A percentile compares a stretch with the other conserved stretches of the same genome.
phyloP scores from a whole-genome alignment of 768 basidiomycete genomes.

The Hygrophorus russula region DNA sequence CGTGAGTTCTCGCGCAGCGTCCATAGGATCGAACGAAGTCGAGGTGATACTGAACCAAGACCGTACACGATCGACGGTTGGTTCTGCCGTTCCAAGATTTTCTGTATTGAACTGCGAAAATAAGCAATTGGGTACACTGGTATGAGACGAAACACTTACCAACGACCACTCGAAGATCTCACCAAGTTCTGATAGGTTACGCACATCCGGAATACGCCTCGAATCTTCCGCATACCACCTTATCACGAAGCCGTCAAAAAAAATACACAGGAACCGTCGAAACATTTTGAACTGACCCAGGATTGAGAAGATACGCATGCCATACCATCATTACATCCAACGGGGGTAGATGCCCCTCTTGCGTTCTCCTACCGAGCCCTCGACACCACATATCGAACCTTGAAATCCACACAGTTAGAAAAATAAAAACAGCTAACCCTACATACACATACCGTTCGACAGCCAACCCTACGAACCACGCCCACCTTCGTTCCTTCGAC shows the following conservation, averaged over 20 bases:
- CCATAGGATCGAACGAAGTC: conserved; percentile 13
- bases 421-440: no score
- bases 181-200: conserved; percentile 13
- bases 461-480: conserved; percentile 13
- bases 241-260: no score
- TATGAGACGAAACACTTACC: conserved; percentile 6
- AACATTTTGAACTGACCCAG: neutral
- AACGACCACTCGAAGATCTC: conserved; percentile 10
- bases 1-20: conserved; percentile 5
- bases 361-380: conserved; percentile 1
- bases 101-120: neutral
- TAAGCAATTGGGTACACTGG: neutral
- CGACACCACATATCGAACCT: conserved; percentile 14
- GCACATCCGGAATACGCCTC: conserved; percentile 12
- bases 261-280: no score
- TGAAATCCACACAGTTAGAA: neutral
- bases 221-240: conserved; percentile 16
- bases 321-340: conserved; percentile 12
- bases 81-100: neutral
- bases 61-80: conserved; percentile 7
- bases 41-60: conserved; percentile 11
- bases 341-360: conserved; percentile 6
- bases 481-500: conserved; percentile 9
- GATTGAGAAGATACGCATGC: conserved; percentile 11
- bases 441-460: conserved; percentile 11